Conservation (phyloP, 169 alveolate species). For the Eimeria necatrix region DNA sequence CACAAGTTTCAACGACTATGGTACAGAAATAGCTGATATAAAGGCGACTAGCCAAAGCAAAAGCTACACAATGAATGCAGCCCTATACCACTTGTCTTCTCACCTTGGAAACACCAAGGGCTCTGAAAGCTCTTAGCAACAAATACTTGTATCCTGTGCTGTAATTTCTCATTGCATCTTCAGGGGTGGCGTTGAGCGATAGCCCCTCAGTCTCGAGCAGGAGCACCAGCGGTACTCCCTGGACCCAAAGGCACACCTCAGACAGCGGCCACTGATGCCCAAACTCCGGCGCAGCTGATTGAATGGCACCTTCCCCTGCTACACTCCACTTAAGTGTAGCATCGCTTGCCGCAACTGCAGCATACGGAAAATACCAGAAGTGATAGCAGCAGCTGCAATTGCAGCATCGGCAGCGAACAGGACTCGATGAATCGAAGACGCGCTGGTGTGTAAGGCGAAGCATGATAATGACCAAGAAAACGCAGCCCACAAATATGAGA, state of each 20-base stretch:
- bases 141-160: constrained; percentile 50
- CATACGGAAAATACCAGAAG: background rate
- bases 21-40: too few species aligned
- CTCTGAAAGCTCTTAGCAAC: constrained; percentile 22
- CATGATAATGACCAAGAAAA: background rate
- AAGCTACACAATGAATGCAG: too few species aligned
- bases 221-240: constrained; percentile 10
- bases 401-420: background rate
- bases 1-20: too few species aligned
- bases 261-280: constrained; percentile 47
- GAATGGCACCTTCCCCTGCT: constrained; percentile 6
- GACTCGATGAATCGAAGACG: background rate
- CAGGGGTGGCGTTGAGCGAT: background rate
- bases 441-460: background rate
- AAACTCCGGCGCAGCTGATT: background rate
- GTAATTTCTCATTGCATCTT: background rate
- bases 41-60: too few species aligned
- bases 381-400: background rate
- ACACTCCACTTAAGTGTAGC: background rate
- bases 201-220: constrained; percentile 14
- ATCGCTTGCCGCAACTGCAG: constrained; percentile 12
- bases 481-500: background rate
- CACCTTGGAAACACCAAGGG: constrained; percentile 19
- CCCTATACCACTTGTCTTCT: background rate
- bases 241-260: constrained; percentile 43